Evolutionary conservation across 2,329 filamentous ascomycete species (phyloP), one percentile per base, ranked within the genome.

Genomic region (Arthrobotrys megalospora): DNA sequence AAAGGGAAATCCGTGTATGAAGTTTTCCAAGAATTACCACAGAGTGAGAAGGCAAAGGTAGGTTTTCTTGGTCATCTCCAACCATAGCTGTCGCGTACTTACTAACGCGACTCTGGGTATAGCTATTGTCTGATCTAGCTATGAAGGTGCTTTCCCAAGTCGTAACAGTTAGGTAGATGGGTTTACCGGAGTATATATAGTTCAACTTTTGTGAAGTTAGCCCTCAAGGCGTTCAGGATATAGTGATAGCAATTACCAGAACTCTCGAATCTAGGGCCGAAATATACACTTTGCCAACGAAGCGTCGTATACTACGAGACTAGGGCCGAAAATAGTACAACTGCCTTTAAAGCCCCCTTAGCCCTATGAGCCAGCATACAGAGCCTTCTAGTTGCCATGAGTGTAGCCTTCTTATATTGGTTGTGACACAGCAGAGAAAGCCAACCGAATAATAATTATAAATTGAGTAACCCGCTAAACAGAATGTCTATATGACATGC

Each of bases 1-100:
- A 94, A 91, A 85, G 94, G 94, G 21, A 98, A 97, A 90, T 97
- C 93, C 83, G 96, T 99, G 5, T 98, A 96, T 85, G 88, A 90
- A 32, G 96, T 97, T 14, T 98, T 95, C 34, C 82, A 93, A 87
- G 92, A 97, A 82, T 86, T 99, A 82, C 94, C 94, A 63, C 92
- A 93, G 84, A 88, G 88, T 63, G 94, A 97, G 82, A 92, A 93
- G 83, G 90, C 93, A 68, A 90, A 90, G 84, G 85, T 99, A 82
- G 86, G 63, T 63, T 16, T 36, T 6, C 16, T 3, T n/a, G n/a
- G 12, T 63, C 50, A 36, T 68, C 62, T 48, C 19, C 7, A 77
- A 16, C 2, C 3, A 34, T 69, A 66, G 70, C 41, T 24, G 16
- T 38, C 71, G n/a, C 12, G 58, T 32, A 38, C 38, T 55, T 67